Conservation (phyloP, 169 alveolate genomes). For the Plasmodium gaboni region DNA sequence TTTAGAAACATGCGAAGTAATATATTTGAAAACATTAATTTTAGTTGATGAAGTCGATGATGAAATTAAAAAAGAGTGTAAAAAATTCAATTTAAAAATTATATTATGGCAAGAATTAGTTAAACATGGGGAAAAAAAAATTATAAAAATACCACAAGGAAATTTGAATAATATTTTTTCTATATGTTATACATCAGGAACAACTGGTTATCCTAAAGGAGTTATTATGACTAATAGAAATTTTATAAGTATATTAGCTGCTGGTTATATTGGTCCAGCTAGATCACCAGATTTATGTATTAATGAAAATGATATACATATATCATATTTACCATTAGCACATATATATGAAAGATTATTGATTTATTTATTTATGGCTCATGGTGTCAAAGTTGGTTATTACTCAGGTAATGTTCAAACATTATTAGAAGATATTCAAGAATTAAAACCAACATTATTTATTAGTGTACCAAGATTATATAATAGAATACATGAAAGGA, state of each 20-base stretch:
- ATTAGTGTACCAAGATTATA: constrained; percentile 96
- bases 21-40: constrained; percentile 33
- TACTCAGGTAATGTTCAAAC: constrained; percentile 93
- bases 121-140: constrained; percentile 74
- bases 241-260: constrained; percentile 32
- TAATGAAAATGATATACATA: constrained; percentile 86
- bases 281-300: constrained; percentile 32
- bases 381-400: constrained; percentile 90
- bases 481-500: constrained; percentile 93
- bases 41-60: constrained; percentile 52
- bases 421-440: constrained; percentile 92
- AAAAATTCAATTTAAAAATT: constrained; percentile 42
- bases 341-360: constrained; percentile 95
- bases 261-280: constrained; percentile 17
- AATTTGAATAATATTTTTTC: constrained; percentile 88
- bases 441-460: constrained; percentile 95
- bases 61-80: constrained; percentile 38
- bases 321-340: constrained; percentile 96
- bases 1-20: constrained; percentile 29
- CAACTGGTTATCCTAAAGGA: constrained; percentile 99
- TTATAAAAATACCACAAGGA: constrained; percentile 81
- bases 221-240: constrained; percentile 92
- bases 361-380: constrained; percentile 79
- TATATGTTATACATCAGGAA: constrained; percentile 97
- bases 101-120: constrained; percentile 79